Conservation (phyloP, 2,329 filamentous ascomycete genomes). For the Botrytis sinoallii region DNA sequence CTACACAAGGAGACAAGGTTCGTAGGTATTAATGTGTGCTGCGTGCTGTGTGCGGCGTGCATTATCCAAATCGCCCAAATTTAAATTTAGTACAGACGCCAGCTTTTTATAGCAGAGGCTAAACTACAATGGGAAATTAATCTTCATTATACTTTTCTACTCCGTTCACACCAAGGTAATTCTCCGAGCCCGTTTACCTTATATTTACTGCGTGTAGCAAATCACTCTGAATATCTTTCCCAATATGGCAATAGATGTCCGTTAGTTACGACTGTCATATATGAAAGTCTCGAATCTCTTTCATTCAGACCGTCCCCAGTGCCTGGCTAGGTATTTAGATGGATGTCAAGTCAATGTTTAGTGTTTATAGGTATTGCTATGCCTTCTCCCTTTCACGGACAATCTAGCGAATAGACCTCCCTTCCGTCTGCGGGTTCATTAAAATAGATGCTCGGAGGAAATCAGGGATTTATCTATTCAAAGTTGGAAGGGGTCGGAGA, state of each 20-base stretch:
- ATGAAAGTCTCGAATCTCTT: not conserved
- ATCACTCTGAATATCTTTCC: not conserved
- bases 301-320: too few species aligned
- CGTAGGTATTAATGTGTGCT: not conserved
- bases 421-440: not conserved
- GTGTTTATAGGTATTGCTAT: not conserved
- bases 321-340: not conserved
- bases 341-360: not conserved
- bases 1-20: not conserved
- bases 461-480: not conserved
- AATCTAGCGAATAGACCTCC: not conserved
- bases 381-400: not conserved
- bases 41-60: not conserved
- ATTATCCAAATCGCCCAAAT: conserved; percentile 1
- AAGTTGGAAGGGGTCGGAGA: not conserved
- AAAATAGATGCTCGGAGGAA: not conserved
- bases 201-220: not conserved
- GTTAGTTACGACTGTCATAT: not conserved
- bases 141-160: not conserved
- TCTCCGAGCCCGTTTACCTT: conserved; percentile 1
- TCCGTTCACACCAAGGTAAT: not conserved
- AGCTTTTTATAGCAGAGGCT: not conserved
- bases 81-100: not conserved
- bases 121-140: not conserved
- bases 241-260: not conserved